phyloP scores from a whole-genome alignment of 2,329 filamentous ascomycete species.

The Hymenoscyphus albidus region DNA sequence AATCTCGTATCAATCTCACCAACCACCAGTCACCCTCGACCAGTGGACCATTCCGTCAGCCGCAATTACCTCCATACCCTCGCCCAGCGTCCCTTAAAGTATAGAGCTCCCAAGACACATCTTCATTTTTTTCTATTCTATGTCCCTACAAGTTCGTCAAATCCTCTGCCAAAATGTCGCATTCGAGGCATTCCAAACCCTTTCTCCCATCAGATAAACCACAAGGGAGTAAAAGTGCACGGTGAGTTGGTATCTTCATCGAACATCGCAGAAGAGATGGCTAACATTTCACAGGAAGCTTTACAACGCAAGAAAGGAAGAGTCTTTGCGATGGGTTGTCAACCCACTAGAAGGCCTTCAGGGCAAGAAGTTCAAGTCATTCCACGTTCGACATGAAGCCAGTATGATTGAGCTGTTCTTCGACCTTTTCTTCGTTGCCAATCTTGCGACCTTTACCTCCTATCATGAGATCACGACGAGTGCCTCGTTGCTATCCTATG shows the following conservation, averaged over 20 bases:
- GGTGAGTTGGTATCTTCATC: slow-evolving; percentile 1
- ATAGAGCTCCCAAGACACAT: background rate
- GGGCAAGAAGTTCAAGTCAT: slow-evolving; percentile 12
- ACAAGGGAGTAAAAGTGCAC: slow-evolving; percentile 1
- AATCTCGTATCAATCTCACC: background rate
- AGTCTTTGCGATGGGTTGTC: slow-evolving; percentile 13
- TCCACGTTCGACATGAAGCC: slow-evolving; percentile 39
- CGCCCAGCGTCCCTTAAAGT: slow-evolving; percentile 4
- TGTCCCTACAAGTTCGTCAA: background rate
- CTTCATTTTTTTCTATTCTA: background rate
- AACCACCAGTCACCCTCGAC: background rate
- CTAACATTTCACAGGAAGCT: slow-evolving; percentile 9
- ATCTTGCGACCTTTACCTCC: slow-evolving; percentile 52
- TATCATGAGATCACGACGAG: slow-evolving; percentile 50
- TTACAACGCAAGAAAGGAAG: slow-evolving; percentile 11
- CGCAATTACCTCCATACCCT: background rate
- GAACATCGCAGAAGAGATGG: background rate
- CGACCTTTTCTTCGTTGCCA: slow-evolving; percentile 56
- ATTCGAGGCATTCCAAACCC: background rate
- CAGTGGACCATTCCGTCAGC: background rate
- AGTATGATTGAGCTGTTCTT: slow-evolving; percentile 55
- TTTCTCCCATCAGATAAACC: slow-evolving; percentile 1
- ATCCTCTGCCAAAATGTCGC: slow-evolving; percentile 7
- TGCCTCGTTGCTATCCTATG: slow-evolving; percentile 40
- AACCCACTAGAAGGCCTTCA: slow-evolving; percentile 13